Base-by-base conservation (phyloP, 2,329 filamentous ascomycete genomes). In the Botrytis cinerea region DNA sequence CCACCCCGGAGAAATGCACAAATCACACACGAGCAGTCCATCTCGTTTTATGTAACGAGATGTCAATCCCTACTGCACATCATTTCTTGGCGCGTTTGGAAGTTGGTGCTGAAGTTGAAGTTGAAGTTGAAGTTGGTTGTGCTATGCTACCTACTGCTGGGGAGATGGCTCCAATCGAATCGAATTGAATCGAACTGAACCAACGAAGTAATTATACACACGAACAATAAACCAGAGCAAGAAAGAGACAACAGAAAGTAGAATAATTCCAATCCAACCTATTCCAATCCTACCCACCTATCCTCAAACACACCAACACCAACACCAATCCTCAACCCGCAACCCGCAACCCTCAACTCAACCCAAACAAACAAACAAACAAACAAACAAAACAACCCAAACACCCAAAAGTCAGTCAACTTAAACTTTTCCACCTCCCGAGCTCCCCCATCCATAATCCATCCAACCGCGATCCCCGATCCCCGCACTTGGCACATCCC, bases 1-100 rank as follows among this genome's bases (percentile, higher is more conserved):
- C 12, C 12, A 9, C 1, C 1, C 51, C 51, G n/a, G 51, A 9
- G n/a, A 28, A 1, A 57, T 1, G 6, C 28, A 57, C 51, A 28
- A 57, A 57, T 57, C 51, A 28, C 6, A 9, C 14, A 3, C n/a
- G 2, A 0, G n/a, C 2, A 28, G 8, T 4, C 0, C 51, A 1
- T 16, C n/a, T 3, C n/a, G 7, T 57, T 57, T 57, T 57, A 57
- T 57, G 51, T 57, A 57, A 57, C 51, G 14, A 57, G 1, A 28
- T 57, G 0, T 0, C 14, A 7, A 28, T 57, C 51, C 51, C n/a
- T 57, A 57, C 51, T 57, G 51, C 51, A 28, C 51, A 57, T 57
- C 51, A 57, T 57, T 57, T 57, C 51, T 57, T 57, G 51, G 51
- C 51, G 14, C 3, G 2, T n/a, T 16, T 18, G 28, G 25, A 28